Evolutionary conservation across 257 asterid genomes (phyloP).

Genomic region (Linderniella brevidens): DNA sequence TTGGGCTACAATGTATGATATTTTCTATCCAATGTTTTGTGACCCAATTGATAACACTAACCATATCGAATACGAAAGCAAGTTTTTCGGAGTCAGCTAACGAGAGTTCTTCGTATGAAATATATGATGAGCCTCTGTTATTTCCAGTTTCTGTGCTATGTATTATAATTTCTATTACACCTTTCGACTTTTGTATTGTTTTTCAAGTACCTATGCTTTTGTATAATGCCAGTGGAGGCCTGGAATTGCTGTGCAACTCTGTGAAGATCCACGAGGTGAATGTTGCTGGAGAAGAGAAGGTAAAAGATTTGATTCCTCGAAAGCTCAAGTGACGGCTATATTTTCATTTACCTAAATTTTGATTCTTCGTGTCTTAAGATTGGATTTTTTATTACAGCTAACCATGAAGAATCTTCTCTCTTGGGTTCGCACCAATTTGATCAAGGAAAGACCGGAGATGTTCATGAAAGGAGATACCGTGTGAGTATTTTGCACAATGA

Average conservation of each 20-base stretch:
- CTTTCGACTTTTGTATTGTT: too few species aligned
- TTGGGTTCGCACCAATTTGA: constrained; percentile 80
- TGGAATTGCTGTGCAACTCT: constrained; percentile 79
- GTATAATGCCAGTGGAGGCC: constrained; percentile 55
- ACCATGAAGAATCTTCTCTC: constrained; percentile 69
- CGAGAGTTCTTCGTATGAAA: too few species aligned
- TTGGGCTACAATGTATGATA: too few species aligned
- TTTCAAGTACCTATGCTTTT: neutral
- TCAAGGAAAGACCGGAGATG: constrained; percentile 98
- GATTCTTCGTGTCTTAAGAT: constrained; percentile 1
- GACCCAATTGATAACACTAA: too few species aligned
- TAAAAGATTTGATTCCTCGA: constrained; percentile 11
- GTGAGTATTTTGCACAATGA: constrained; percentile 30
- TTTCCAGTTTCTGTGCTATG: too few species aligned
- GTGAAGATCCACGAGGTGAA: constrained; percentile 64
- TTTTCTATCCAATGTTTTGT: too few species aligned
- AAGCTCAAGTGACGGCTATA: neutral
- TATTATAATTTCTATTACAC: too few species aligned
- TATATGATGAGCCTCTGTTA: too few species aligned
- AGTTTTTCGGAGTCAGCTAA: too few species aligned
- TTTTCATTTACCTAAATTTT: neutral
- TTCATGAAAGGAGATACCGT: constrained; percentile 93
- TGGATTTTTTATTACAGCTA: constrained; percentile 28
- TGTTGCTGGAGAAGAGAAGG: constrained; percentile 58
- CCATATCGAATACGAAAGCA: too few species aligned